Evolutionary conservation across 371 early-diverging fungal genomes (phyloP), one percentile per base, ranked within the genome.

Genomic region (Capillidium heterosporum): DNA sequence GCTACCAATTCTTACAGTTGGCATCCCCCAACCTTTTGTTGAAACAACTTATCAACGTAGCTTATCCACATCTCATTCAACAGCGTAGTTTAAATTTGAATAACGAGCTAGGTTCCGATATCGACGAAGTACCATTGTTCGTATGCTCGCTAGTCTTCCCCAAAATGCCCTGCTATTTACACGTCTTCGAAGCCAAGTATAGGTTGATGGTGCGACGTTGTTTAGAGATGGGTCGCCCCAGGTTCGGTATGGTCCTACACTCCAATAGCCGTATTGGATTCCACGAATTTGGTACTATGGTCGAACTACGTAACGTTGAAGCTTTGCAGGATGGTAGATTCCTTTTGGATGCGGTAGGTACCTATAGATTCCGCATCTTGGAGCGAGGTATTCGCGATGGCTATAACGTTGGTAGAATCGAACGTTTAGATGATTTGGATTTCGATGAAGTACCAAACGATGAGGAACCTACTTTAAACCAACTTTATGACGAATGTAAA

Each of bases 141-240:
- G 62, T 78, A 41, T 77, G 78, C 59, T 66, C 75, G 0, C 62
- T 86, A 21, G 71, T 76, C 2, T 74, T 80, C 26, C 84, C 84
- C 15, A 70, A 71, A 17, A 70, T 74, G 61, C 77, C 75, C 3
- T 76, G 76, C 58, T 76, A 68, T 32, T 68, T 83, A 41, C 73
- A 80, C 59, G 62, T 84, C 19, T 81, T 77, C 61, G 82, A 81
- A 57, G 77, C 77, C 1, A 69, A 75, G 1, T 81, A 81, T 61
- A 69, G 78, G 2, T 66, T 73, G 11, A 71, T 84, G 76, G 60
- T 84, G 0, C 64, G 76, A 32, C 62, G 75, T 5, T 69, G 76
- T 27, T 68, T 78, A 60, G 67, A 68, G 46, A 70, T 75, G 15
- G 61, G 65, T 28, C 63, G 69, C 47, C 65, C 66, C 24, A 57